These are phyloP conservation scores for Ophiognomonia clavigignenti-juglandacearum DNA, from an alignment of 2,329 filamentous ascomycete genomes.

Conservation along the genomic window DNA sequence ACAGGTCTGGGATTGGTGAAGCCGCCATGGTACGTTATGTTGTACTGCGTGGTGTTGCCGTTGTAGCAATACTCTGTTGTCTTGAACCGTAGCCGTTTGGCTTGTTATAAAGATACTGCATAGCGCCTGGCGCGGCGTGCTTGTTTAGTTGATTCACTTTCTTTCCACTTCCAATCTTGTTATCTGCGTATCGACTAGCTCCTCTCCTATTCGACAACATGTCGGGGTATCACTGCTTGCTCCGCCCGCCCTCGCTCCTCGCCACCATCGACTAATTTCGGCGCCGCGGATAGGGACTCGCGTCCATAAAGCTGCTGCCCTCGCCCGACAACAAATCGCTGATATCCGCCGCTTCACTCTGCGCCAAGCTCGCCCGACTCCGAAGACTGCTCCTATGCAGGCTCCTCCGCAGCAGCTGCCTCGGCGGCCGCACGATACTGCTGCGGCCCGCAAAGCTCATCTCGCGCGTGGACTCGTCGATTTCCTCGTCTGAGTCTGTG, in stretches of 20 bases:
- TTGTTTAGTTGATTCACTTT: too few species aligned
- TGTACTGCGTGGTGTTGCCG: too few species aligned
- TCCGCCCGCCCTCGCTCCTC: background rate
- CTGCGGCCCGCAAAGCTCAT: conserved; percentile 20
- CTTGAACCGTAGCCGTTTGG: too few species aligned
- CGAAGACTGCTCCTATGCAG: conserved; percentile 16
- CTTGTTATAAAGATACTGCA: too few species aligned
- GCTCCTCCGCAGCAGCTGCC: conserved; percentile 12
- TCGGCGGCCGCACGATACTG: conserved; percentile 9
- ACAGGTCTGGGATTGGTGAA: too few species aligned
- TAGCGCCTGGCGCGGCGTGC: too few species aligned
- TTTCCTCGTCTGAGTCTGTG: conserved; percentile 67
- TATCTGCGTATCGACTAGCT: background rate
- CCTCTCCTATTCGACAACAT: conserved; percentile 9
- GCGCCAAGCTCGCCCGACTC: conserved; percentile 26
- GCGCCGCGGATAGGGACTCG: conserved; percentile 46
- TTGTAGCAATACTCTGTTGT: too few species aligned
- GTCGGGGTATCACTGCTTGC: background rate
- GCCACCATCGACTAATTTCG: conserved; percentile 6
- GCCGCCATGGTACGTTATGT: too few species aligned
- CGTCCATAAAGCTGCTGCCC: conserved; percentile 52
- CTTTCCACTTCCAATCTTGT: too few species aligned
- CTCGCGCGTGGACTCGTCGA: conserved; percentile 35
- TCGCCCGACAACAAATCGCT: conserved; percentile 51
- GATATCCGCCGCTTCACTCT: conserved; percentile 47